Conservation (phyloP, 1,284 basidiomycete genomes). For the Caloboletus firmus region DNA sequence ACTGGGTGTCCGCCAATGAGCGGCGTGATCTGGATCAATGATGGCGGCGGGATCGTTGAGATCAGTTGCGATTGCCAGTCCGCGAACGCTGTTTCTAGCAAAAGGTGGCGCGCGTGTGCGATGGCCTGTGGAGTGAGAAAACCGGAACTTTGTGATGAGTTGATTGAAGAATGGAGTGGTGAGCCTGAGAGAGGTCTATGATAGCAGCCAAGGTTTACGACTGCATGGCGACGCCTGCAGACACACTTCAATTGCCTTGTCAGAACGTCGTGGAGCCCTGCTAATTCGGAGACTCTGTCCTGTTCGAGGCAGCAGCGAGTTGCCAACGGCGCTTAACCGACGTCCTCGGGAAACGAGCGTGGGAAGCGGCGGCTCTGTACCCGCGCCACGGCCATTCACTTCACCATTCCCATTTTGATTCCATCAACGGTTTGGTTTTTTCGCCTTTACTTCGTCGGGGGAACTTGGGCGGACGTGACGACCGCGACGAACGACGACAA, state of each 20-base stretch:
- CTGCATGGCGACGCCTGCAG: too few species aligned
- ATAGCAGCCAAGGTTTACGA: too few species aligned
- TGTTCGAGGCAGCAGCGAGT: background rate
- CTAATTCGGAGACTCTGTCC: too few species aligned
- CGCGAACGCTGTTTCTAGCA: background rate
- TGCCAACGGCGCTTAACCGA: constrained; percentile 19
- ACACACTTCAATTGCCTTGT: background rate
- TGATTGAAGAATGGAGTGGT: background rate
- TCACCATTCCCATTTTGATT: constrained; percentile 13
- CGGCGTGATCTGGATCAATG: background rate
- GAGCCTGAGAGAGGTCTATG: too few species aligned
- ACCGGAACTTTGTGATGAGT: background rate
- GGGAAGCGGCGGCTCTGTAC: constrained; percentile 26
- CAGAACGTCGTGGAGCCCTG: background rate
- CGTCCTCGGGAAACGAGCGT: constrained; percentile 20
- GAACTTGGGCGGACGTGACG: constrained; percentile 15
- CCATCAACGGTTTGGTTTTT: constrained; percentile 21
- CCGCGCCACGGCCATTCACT: constrained; percentile 11
- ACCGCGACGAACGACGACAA: constrained; percentile 13
- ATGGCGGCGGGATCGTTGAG: background rate
- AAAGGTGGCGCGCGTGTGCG: background rate
- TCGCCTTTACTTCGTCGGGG: constrained; percentile 18
- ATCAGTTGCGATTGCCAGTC: background rate
- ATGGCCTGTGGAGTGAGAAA: constrained; percentile 5
- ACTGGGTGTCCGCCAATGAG: background rate